Base-by-base conservation (phyloP, 2,329 filamentous ascomycete genomes). In the Aspergillus sp. region DNA sequence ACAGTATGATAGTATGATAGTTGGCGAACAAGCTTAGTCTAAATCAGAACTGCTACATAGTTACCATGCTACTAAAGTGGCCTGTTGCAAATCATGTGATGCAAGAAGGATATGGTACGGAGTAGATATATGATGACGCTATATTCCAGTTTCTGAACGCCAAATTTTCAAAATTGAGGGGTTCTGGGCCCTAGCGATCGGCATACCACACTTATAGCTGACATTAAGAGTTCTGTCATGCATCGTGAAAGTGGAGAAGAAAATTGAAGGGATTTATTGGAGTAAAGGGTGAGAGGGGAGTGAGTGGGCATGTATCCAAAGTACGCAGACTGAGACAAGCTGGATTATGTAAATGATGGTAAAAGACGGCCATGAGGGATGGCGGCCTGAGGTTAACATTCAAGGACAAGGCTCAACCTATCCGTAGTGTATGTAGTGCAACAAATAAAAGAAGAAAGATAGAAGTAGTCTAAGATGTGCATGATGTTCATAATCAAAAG, bases 401-500 rank as follows among this genome's bases (percentile, higher is more conserved):
- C 53, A 23, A 42, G 30, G 39, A 55, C 39, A 47, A 44, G 53
- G 53, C 53, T 55, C 53, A 55, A 44, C 39, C 53, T 23, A 55
- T 55, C 39, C 39, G 47, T 42, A 36, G 32, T 36, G 32, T 36
- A 55, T 59, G 30, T 42, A 54, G 21, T 41, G 50, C 30, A 48
- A 36, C 32, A 36, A 5, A 36, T 36, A 36, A 36, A 36, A 15
- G 30, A 32, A 32, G 11, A 36, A 27, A 6, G 30, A 54, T 50
- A 19, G 8, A 54, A 54, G 49, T 54, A 52, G 50, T 54, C 50
- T 59, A 54, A 54, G n/a, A 51, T 59, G 41, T 39, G 42, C 30
- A 54, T 59, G 19, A 47, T 47, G 57, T 50, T 59, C 57, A 59
- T 59, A 19, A 58, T 42, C 55, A 58, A 39, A 53, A 53, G 21